Evolutionary conservation across 345 rosid species (phyloP).

Genomic region (Theobroma cacao): DNA sequence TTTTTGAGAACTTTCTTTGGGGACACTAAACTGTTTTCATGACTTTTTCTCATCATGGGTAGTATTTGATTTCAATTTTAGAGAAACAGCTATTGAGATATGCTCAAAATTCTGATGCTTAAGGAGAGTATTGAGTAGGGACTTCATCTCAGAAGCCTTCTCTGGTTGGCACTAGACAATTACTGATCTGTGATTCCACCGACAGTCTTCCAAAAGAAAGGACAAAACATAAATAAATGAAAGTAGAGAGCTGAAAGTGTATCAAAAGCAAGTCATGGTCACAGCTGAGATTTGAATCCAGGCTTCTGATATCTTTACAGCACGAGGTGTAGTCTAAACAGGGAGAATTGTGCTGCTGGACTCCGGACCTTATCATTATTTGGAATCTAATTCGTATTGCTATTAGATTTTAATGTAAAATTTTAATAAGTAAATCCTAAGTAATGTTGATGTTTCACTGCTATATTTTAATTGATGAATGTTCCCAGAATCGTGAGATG

Average conservation of each 20-base stretch:
- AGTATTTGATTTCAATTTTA: neutral
- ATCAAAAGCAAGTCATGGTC: neutral
- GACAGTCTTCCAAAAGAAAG: neutral
- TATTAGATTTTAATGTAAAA: neutral
- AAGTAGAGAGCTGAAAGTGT: neutral
- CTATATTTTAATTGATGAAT: neutral
- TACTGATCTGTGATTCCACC: conserved; percentile 4
- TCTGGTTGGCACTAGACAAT: neutral
- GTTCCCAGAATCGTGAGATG: conserved; percentile 34
- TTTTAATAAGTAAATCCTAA: neutral
- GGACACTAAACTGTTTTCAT: neutral
- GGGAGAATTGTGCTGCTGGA: neutral
- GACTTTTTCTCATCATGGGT: neutral
- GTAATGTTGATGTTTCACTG: neutral
- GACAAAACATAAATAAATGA: neutral
- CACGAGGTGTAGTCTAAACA: neutral
- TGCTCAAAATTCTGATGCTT: neutral
- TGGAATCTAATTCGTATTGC: neutral
- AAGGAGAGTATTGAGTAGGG: neutral
- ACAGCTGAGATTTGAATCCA: neutral
- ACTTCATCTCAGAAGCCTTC: neutral
- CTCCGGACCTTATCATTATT: neutral
- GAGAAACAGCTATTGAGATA: neutral
- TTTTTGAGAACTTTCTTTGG: neutral
- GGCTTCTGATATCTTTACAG: neutral